Evolutionary conservation across 139 green algal species (phyloP), one percentile per base, ranked within the genome.

Genomic region (Chlorella ohadii): DNA sequence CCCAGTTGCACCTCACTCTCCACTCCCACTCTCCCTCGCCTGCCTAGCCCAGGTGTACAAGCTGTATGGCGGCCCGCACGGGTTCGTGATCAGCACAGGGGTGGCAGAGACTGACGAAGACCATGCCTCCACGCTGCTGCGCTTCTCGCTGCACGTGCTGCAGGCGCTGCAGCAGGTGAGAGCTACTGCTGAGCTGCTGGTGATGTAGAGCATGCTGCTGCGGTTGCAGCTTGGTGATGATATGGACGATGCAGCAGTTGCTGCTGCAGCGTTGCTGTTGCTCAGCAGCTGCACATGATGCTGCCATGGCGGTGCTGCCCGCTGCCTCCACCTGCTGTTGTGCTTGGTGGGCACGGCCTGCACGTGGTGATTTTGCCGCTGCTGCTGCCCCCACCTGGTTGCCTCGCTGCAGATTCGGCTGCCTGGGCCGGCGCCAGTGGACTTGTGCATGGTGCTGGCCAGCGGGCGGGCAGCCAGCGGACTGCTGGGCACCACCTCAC

Each of bases 11-110:
- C 44, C 44, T 9, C 44, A 16, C 44, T 9, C 7, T 16, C 44
- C 44, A 6, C 44, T 51, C 44, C 44, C 7, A 51, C 44, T 51
- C 9, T 31, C 22, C 22, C 6, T 4, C 2, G 20, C 20, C 20
- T 39, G 5, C 63, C 63, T 19, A 16, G 3, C 27, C 63, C 41
- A 77, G 70, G 70, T 82, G 9, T 83, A 83, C 78, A 83, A 83
- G 78, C 78, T 83, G 61, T 83, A 83, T 25, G 78, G 78, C 63
- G 78, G 78, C 17, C 63, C 78, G 1, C 63, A 73, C 63, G 78
- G 78, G 17, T 83, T 83, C 78, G 65, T 73, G 63, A 44, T 83
- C 39, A 51, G 28, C 78, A 75, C 63, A 5, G 63, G 63, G 0
- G 78, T 83, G 63, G 78, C 78, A 0, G 78, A 83, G 41, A 47